A percentile compares a stretch with the other conserved stretches of the same genome.
These are phyloP conservation scores for Suillus ampliporus DNA, from an alignment of 768 basidiomycete species.

Conservation along the genomic window DNA sequence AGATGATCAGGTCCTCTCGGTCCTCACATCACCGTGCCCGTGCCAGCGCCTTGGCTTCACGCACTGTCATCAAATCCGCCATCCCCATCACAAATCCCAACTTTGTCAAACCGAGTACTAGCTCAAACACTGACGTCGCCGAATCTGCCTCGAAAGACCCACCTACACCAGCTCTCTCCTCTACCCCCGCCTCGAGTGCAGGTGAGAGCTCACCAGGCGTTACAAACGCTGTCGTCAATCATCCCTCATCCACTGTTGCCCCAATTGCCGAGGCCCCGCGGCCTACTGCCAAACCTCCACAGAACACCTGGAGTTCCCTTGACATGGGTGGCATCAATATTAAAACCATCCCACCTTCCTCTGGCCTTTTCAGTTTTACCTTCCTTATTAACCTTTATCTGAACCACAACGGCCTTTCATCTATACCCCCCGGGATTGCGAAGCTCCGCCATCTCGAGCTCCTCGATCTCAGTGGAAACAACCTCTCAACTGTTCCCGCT, in stretches of 20 bases:
- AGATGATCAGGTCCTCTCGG: slow-evolving; percentile 86
- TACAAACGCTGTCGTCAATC: slow-evolving; percentile 47
- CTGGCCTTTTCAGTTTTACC: slow-evolving; percentile 83
- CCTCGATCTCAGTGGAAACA: slow-evolving; percentile 92
- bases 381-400: slow-evolving; percentile 95
- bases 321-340: slow-evolving; percentile 97
- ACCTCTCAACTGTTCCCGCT: slow-evolving; percentile 73
- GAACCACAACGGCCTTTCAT: slow-evolving; percentile 87
- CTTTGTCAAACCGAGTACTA: slow-evolving; percentile 52
- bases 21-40: slow-evolving; percentile 94
- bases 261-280: slow-evolving; percentile 73
- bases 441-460: slow-evolving; percentile 85
- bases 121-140: slow-evolving; percentile 27
- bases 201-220: slow-evolving; percentile 43
- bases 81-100: slow-evolving; percentile 95
- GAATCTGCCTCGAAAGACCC: slow-evolving; percentile 30
- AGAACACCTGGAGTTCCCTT: slow-evolving; percentile 86
- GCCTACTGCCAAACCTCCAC: slow-evolving; percentile 68
- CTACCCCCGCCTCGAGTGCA: slow-evolving; percentile 35
- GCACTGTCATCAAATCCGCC: slow-evolving; percentile 84
- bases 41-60: slow-evolving; percentile 92
- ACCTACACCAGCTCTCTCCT: slow-evolving; percentile 31
- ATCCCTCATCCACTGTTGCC: slow-evolving; percentile 78
- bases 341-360: slow-evolving; percentile 83
- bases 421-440: slow-evolving; percentile 82